Conservation (phyloP, 495 filamentous ascomycete genomes). For the Lophiostoma macrostomum region DNA sequence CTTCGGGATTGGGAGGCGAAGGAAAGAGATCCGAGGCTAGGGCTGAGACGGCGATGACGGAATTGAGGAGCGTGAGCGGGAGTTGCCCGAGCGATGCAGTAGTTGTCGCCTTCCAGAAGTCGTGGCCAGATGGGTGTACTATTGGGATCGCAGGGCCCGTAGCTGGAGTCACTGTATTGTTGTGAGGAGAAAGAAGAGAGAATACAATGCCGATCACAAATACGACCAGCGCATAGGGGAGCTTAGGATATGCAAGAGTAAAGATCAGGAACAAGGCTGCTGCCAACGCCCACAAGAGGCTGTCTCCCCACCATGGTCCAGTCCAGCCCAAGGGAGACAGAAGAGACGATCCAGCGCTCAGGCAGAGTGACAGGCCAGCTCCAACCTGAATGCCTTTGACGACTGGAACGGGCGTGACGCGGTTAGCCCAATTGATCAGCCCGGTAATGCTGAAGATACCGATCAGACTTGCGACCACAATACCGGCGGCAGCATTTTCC, state of each 20-base stretch:
- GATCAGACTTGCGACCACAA: slow-evolving; percentile 69
- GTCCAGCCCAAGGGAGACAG: slow-evolving; percentile 59
- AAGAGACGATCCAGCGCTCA: slow-evolving; percentile 66
- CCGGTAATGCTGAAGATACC: slow-evolving; percentile 75
- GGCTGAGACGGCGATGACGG: slow-evolving; percentile 77
- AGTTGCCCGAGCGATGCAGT: slow-evolving; percentile 65
- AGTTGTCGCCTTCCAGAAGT: slow-evolving; percentile 25
- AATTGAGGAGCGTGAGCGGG: slow-evolving; percentile 87
- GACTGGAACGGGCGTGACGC: slow-evolving; percentile 75
- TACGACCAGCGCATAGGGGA: slow-evolving; percentile 74
- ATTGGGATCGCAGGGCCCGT: slow-evolving; percentile 23
- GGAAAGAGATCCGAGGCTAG: slow-evolving; percentile 73
- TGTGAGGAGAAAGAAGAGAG: slow-evolving; percentile 24
- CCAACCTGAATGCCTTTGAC: slow-evolving; percentile 94
- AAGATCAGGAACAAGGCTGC: slow-evolving; percentile 67
- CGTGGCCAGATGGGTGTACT: slow-evolving; percentile 19
- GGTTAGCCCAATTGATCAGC: slow-evolving; percentile 63
- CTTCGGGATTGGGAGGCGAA: slow-evolving; percentile 46
- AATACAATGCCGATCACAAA: slow-evolving; percentile 55
- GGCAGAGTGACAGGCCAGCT: slow-evolving; percentile 74
- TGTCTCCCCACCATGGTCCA: slow-evolving; percentile 63
- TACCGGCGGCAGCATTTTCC: slow-evolving; percentile 73
- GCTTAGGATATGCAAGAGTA: slow-evolving; percentile 54
- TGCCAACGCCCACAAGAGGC: slow-evolving; percentile 65
- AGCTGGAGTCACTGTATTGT: neutral